Conservation (phyloP, 148 eudicot genomes). For the Chenopodium formosanum region DNA sequence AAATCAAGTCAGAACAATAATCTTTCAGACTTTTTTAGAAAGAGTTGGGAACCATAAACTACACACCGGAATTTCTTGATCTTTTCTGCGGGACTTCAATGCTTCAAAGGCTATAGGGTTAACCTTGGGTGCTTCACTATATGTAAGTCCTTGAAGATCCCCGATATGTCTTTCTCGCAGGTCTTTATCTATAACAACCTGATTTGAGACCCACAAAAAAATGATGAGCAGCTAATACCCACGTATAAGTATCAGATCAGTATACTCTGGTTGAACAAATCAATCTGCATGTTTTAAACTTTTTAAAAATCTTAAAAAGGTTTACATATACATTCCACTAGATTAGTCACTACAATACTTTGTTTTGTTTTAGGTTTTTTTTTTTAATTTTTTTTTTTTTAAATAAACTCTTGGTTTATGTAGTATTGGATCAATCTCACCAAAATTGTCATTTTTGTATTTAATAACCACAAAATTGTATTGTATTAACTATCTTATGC, state of each 20-base stretch:
- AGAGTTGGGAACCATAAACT: background rate
- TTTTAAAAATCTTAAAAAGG: no score
- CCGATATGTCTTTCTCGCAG: slow-evolving; percentile 85
- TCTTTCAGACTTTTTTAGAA: background rate
- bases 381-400: no score
- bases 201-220: background rate
- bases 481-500: no score
- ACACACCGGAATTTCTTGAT: slow-evolving; percentile 75
- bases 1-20: background rate
- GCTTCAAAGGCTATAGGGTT: slow-evolving; percentile 59
- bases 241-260: no score
- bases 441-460: no score
- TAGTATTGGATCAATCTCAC: no score
- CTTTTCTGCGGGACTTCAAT: slow-evolving; percentile 41
- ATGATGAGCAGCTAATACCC: background rate
- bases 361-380: background rate
- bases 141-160: slow-evolving; percentile 69
- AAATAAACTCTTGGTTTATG: no score
- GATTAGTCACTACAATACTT: background rate
- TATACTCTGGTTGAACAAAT: background rate
- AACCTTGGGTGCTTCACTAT: slow-evolving; percentile 40
- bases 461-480: no score
- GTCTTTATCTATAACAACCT: slow-evolving; percentile 66
- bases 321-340: no score
- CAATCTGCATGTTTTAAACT: background rate